A percentile compares a stretch with the other conserved stretches of the same genome.
phyloP scores from a whole-genome alignment of 108 stramenopile genomes.

The Nitzschia palea region DNA sequence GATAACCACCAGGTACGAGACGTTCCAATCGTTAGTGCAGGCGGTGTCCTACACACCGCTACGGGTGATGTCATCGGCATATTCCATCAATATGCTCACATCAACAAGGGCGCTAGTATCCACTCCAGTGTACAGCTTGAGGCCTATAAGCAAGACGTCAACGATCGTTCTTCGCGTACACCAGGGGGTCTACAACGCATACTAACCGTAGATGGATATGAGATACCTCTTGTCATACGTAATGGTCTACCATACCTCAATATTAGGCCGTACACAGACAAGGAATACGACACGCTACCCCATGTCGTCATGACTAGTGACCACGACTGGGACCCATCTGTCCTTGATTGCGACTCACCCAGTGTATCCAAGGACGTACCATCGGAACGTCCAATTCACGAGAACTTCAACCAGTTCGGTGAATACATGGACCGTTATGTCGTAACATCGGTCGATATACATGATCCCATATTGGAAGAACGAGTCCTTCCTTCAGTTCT shows the following conservation, averaged over 20 bases:
- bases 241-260: background rate
- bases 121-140: constrained; percentile 20
- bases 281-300: too few species aligned
- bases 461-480: too few species aligned
- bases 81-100: constrained; percentile 17
- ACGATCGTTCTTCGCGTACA: constrained; percentile 18
- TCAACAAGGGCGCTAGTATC: background rate
- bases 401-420: too few species aligned
- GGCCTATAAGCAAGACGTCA: background rate
- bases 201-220: background rate
- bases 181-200: constrained; percentile 5
- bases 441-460: too few species aligned
- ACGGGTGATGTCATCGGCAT: constrained; percentile 7
- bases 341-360: too few species aligned
- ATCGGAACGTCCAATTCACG: too few species aligned
- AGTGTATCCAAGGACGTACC: too few species aligned
- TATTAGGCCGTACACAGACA: background rate
- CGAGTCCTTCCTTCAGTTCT: too few species aligned
- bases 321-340: constrained; percentile 28
- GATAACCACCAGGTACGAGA: too few species aligned
- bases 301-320: constrained; percentile 30
- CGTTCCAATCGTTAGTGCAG: constrained; percentile 6
- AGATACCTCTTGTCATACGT: background rate
- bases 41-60: constrained; percentile 8
- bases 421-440: too few species aligned